phyloP scores from a whole-genome alignment of 179 eudicot species.

The Beta macrorhiza region DNA sequence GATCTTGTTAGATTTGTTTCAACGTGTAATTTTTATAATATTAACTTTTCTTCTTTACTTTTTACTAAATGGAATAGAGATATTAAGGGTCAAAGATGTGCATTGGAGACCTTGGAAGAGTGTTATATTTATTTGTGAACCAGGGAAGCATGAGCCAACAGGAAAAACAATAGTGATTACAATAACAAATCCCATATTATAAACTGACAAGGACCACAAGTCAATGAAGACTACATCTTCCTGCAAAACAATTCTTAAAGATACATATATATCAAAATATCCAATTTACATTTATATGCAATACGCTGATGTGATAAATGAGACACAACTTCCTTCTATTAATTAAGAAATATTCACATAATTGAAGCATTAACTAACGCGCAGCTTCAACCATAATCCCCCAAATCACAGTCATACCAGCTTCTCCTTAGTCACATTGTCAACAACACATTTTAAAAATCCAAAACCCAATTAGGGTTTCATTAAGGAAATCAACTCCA shows the following conservation, averaged over 20 bases:
- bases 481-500: background rate
- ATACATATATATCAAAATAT: background rate
- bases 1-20: no score
- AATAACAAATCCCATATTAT: background rate
- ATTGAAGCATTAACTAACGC: background rate
- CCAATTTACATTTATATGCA: background rate
- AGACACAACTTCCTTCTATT: background rate
- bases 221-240: background rate
- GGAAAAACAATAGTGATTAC: background rate
- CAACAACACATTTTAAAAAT: background rate
- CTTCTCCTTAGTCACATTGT: conserved; percentile 5
- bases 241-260: background rate
- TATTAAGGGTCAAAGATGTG: no score
- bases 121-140: no score
- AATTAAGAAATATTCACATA: background rate
- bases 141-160: background rate
- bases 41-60: no score
- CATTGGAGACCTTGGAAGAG: no score
- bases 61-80: no score
- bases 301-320: background rate
- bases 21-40: no score
- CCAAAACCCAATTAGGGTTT: conserved; percentile 28
- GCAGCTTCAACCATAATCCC: background rate
- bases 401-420: background rate
- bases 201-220: conserved; percentile 8